Conservation (phyloP, 2,329 filamentous ascomycete genomes). For the Phaeosphaeriaceae sp. region DNA sequence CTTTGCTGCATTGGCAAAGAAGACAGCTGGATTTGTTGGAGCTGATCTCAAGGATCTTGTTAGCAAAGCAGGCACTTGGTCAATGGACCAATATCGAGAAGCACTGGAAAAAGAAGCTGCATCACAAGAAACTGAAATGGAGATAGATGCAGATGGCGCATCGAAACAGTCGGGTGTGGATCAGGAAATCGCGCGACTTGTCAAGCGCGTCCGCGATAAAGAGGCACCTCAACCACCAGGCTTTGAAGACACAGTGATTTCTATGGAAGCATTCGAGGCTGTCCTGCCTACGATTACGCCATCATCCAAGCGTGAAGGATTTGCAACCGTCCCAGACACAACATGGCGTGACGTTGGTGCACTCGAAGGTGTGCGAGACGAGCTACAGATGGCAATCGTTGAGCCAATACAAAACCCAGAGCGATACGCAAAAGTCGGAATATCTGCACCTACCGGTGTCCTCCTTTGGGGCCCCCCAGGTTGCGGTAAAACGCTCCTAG, state of each 20-base stretch:
- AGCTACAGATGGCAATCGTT: conserved; percentile 85
- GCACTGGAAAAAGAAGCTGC: conserved; percentile 55
- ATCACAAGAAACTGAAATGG: conserved; percentile 54
- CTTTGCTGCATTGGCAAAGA: conserved; percentile 74
- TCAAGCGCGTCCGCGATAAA: conserved; percentile 55
- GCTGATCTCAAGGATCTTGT: conserved; percentile 80
- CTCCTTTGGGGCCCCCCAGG: conserved; percentile 96
- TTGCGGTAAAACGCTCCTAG: conserved; percentile 94
- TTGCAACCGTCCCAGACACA: conserved; percentile 90
- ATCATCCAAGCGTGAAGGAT: conserved; percentile 89
- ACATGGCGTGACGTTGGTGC: conserved; percentile 94
- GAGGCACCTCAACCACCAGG: conserved; percentile 60
- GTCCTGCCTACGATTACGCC: conserved; percentile 79
- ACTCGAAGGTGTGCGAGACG: conserved; percentile 76
- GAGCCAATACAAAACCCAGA: conserved; percentile 85
- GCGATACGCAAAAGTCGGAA: conserved; percentile 76
- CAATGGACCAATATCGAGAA: conserved; percentile 66
- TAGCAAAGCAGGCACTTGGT: conserved; percentile 67
- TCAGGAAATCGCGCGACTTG: conserved; percentile 3
- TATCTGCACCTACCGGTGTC: conserved; percentile 82
- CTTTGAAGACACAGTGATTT: conserved; percentile 62
- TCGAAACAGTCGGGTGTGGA: background rate
- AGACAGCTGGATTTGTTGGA: conserved; percentile 91
- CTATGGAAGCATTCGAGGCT: conserved; percentile 72
- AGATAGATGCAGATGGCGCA: conserved; percentile 38